Evolutionary conservation across 495 filamentous ascomycete genomes (phyloP).

Genomic region (Barbatosphaeria neglecta): DNA sequence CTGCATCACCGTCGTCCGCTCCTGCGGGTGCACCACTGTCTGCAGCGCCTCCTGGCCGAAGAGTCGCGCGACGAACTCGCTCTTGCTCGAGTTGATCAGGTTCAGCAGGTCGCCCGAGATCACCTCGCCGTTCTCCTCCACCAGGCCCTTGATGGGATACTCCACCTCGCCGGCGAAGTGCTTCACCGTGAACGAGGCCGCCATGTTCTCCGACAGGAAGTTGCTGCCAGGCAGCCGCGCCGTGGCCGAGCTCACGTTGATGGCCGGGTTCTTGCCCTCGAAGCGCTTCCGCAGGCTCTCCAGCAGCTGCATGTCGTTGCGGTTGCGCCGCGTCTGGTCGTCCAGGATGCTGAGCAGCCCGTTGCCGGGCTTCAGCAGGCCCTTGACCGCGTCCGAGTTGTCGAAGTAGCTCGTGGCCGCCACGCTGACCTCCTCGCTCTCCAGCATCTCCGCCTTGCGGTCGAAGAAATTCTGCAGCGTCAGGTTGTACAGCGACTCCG

Average conservation of each 20-base stretch:
- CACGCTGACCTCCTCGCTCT: constrained; percentile 82
- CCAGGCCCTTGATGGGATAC: constrained; percentile 69
- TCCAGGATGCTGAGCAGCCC: constrained; percentile 88
- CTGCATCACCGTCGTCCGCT: constrained; percentile 86
- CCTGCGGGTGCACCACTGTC: constrained; percentile 80
- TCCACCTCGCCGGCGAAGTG: constrained; percentile 98
- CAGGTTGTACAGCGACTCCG: constrained; percentile 82
- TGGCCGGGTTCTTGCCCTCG: constrained; percentile 84
- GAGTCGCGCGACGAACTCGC: constrained; percentile 74
- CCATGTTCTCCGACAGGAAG: constrained; percentile 64
- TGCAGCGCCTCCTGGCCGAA: constrained; percentile 90
- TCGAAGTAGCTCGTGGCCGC: constrained; percentile 93
- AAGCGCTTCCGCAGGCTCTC: constrained; percentile 87
- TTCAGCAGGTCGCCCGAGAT: constrained; percentile 96
- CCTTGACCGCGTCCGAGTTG: constrained; percentile 86
- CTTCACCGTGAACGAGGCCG: constrained; percentile 75
- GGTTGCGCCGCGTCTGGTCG: constrained; percentile 82
- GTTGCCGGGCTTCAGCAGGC: constrained; percentile 81
- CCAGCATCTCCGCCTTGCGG: constrained; percentile 76
- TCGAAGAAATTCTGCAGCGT: constrained; percentile 94
- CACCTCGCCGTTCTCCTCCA: constrained; percentile 92
- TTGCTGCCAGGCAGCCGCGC: constrained; percentile 66
- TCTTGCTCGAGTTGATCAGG: constrained; percentile 76
- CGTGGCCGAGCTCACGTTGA: constrained; percentile 56
- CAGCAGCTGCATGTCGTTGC: constrained; percentile 77